Conservation (phyloP, 202 grass and related monocot species). For the Carex sylvatica region DNA sequence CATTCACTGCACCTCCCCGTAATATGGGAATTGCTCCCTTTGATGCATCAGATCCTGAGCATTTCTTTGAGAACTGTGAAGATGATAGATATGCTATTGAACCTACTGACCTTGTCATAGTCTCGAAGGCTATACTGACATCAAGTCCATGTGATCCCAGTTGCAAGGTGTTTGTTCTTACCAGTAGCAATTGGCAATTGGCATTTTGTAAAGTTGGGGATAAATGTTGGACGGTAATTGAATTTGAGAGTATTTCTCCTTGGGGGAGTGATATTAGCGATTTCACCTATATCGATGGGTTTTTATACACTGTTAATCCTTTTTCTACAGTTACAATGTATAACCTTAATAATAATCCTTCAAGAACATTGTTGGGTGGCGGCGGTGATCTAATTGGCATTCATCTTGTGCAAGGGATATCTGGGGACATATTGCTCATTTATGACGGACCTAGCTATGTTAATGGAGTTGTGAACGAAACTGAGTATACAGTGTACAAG, state of each 20-base stretch:
- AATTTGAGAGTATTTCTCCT: neutral
- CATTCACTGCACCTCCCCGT: neutral
- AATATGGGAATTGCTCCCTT: neutral
- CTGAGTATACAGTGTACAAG: neutral
- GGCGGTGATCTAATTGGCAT: neutral
- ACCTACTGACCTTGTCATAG: neutral
- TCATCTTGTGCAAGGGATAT: neutral
- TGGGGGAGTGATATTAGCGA: neutral
- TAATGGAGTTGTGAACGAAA: neutral
- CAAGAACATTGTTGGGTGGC: neutral
- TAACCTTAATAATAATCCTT: neutral
- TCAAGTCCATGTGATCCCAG: neutral
- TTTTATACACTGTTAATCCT: neutral
- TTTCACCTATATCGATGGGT: neutral
- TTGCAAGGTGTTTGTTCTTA: neutral
- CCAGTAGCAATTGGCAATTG: neutral
- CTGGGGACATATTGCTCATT: neutral
- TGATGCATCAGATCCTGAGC: neutral
- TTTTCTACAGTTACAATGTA: neutral
- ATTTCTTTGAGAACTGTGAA: neutral
- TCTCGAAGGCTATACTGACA: neutral
- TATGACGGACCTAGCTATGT: neutral
- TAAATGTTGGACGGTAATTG: neutral
- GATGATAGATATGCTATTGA: neutral
- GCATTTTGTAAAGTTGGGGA: slow-evolving; percentile 19